Percentiles rank a stretch among this genome's conserved stretches.
Conservation (phyloP, 106 monocot species). For the Phalaenopsis equestris region DNA sequence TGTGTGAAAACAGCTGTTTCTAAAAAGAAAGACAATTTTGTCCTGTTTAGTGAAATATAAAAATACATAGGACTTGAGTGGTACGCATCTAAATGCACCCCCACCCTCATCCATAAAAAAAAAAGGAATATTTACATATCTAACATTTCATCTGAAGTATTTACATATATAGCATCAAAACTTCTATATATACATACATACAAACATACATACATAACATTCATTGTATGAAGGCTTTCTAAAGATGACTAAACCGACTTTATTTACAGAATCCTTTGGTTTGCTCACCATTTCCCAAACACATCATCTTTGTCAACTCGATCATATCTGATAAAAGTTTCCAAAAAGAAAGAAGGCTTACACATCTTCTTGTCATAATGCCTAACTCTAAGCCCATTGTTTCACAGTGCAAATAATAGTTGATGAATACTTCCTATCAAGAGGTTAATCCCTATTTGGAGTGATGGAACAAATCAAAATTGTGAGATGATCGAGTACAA, state of each 20-base stretch:
- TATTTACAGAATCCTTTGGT: slow-evolving; percentile 52
- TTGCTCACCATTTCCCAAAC: slow-evolving; percentile 80
- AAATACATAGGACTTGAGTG: too few species aligned
- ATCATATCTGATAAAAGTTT: slow-evolving; percentile 56
- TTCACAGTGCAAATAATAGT: slow-evolving; percentile 6
- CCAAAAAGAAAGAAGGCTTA: neutral
- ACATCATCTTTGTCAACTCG: slow-evolving; percentile 66
- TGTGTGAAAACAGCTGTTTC: too few species aligned
- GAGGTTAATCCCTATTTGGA: neutral
- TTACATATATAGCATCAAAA: too few species aligned
- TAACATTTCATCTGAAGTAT: too few species aligned
- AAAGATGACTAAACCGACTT: slow-evolving; percentile 67
- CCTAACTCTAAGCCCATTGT: neutral
- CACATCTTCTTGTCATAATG: neutral
- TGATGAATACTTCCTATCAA: neutral
- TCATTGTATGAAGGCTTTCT: slow-evolving; percentile 69
- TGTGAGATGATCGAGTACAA: neutral
- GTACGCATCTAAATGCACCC: too few species aligned
- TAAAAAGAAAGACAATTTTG: too few species aligned
- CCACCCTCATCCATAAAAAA: too few species aligned
- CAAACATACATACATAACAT: slow-evolving; percentile 30
- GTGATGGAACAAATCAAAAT: neutral
- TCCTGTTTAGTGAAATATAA: too few species aligned
- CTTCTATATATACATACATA: too few species aligned
- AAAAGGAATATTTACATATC: too few species aligned